Conservation (phyloP, 305 asterid genomes). For the Fraxinus dipetala region DNA sequence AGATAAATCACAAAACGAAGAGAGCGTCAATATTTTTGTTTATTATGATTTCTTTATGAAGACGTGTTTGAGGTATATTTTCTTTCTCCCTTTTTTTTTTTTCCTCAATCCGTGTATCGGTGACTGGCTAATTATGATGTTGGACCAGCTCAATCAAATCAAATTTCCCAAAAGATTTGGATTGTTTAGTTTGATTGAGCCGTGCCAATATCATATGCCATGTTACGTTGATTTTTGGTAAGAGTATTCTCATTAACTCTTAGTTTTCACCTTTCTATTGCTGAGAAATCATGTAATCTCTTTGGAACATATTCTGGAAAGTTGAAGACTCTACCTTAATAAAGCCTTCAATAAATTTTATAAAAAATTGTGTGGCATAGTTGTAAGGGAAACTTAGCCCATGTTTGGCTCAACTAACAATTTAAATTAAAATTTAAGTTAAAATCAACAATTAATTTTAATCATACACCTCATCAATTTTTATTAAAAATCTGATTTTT, state of each 20-base stretch:
- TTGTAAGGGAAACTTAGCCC: neutral
- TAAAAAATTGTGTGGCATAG: neutral
- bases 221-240: neutral
- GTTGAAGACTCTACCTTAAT: neutral
- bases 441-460: neutral
- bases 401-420: neutral
- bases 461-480: neutral
- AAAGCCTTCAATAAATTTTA: neutral
- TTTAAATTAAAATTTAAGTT: neutral
- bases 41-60: neutral
- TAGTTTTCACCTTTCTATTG: neutral
- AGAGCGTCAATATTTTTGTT: neutral
- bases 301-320: neutral
- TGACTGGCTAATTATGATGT: conserved; percentile 15
- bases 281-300: neutral
- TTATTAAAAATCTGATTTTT: neutral
- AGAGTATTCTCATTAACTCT: neutral
- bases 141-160: conserved; percentile 35
- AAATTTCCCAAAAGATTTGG: conserved; percentile 24
- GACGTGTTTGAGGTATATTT: neutral
- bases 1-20: neutral
- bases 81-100: neutral
- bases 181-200: conserved; percentile 65
- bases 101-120: neutral
- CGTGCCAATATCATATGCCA: conserved; percentile 61